A percentile compares a stretch with the other conserved stretches of the same genome.
Conservation (phyloP, 129 eudicot species). For the Artemisia annua region DNA sequence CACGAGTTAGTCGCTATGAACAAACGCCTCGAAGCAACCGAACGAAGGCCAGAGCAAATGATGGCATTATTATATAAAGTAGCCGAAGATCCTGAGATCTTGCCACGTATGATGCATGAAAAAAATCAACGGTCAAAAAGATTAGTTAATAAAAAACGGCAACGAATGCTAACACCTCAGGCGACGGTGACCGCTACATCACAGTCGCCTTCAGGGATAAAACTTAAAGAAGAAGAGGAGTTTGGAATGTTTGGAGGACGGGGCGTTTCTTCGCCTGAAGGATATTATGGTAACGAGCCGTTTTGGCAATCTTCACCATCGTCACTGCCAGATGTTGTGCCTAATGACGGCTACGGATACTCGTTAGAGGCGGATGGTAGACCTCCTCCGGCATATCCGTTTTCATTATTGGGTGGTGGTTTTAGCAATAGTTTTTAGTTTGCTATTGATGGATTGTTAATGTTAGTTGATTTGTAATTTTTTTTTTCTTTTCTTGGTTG, state of each 20-base stretch:
- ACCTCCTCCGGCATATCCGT: slow-evolving; percentile 63
- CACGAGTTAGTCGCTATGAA: slow-evolving; percentile 60
- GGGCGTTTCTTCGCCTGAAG: slow-evolving; percentile 38
- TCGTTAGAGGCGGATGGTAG: slow-evolving; percentile 26
- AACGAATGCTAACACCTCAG: slow-evolving; percentile 33
- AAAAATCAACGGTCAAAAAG: slow-evolving; percentile 38
- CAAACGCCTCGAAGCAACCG: slow-evolving; percentile 72
- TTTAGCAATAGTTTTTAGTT: slow-evolving; percentile 37
- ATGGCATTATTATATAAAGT: slow-evolving; percentile 70
- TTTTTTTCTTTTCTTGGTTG: background rate
- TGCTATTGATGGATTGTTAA: background rate
- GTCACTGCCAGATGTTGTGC: slow-evolving; percentile 25
- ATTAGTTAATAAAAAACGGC: slow-evolving; percentile 44
- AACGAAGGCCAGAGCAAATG: slow-evolving; percentile 80
- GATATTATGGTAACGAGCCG: slow-evolving; percentile 32
- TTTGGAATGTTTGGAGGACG: slow-evolving; percentile 13
- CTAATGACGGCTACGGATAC: slow-evolving; percentile 9
- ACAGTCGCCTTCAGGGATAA: slow-evolving; percentile 33
- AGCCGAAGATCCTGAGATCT: slow-evolving; percentile 68
- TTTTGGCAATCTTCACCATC: slow-evolving; percentile 35
- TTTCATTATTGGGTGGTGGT: slow-evolving; percentile 75
- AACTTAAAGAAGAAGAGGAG: slow-evolving; percentile 32
- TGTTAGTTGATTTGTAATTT: slow-evolving; percentile 13
- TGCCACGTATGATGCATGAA: slow-evolving; percentile 58
- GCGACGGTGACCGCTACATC: background rate